Conservation (phyloP, 768 basidiomycete species). For the Phallus indusiatus region DNA sequence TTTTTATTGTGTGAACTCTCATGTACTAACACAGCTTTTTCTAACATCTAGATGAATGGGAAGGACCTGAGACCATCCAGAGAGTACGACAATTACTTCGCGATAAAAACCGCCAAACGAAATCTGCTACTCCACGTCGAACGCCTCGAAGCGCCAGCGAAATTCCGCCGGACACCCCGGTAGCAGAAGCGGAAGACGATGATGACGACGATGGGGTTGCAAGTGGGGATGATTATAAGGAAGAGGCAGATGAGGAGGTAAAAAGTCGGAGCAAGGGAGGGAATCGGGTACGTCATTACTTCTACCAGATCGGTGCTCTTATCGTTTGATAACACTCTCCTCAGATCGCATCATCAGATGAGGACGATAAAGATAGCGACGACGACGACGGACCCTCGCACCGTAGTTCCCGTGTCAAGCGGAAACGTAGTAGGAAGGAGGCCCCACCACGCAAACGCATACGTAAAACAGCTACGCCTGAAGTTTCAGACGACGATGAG, state of each 20-base stretch:
- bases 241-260: constrained; percentile 24
- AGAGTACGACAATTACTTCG: constrained; percentile 22
- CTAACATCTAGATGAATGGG: constrained; percentile 54
- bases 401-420: constrained; percentile 9
- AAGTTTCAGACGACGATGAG: background rate
- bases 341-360: constrained; percentile 12
- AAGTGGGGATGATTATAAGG: constrained; percentile 70
- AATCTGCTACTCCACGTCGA: background rate
- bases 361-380: constrained; percentile 12
- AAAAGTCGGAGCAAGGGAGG: constrained; percentile 35
- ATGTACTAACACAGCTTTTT: constrained; percentile 23
- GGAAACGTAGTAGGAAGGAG: constrained; percentile 15
- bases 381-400: background rate
- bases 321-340: background rate
- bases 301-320: background rate
- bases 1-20: constrained; percentile 6
- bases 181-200: constrained; percentile 21
- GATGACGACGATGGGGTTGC: constrained; percentile 24
- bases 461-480: background rate
- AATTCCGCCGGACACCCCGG: constrained; percentile 22
- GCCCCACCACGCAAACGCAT: constrained; percentile 41
- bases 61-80: constrained; percentile 52
- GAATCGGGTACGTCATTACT: constrained; percentile 13
- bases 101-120: background rate
- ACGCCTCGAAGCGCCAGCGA: background rate